Evolutionary conservation across 106 monocot genomes (phyloP), one percentile per base, ranked within the genome.

Genomic region (Dioscorea alata): DNA sequence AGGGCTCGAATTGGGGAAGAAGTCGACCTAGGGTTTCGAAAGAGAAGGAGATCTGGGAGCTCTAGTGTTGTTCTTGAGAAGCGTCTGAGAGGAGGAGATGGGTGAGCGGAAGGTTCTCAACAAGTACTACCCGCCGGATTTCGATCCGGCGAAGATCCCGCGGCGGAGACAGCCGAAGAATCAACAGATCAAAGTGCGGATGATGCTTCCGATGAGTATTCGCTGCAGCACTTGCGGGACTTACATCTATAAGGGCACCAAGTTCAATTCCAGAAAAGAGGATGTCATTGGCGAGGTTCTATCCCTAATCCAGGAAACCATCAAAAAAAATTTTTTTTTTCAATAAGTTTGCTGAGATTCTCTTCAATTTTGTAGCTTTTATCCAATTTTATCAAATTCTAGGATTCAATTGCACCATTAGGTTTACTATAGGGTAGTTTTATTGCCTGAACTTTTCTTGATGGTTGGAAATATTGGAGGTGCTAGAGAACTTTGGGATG

Each of bases 131-230:
- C 96, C 92, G 60, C 91, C 96, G 82, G 96, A 96, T 49, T 96
- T 96, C 72, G 96, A 96, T 77, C 96, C 96, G 78, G 76, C 86
- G 69, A 92, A 91, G 86, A 92, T 96, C 69, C 96, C 96, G 1
- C 62, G 92, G 69, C 75, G 88, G 71, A 23, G 74, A 80, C 88
- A 84, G 75, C 96, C 82, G 16, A 91, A 86, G 86, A 96, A 96
- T 72, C 85, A 89, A 76, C 96, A 96, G 79, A 96, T 96, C 49
- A 96, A 88, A 63, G 82, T 96, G 15, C 81, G 96, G 33, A 96
- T 96, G 96, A 96, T 96, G 96, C 89, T 96, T 70, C 96, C 91
- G 8, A 92, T 96, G 96, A 92, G 91, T 73, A 89, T 96, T 53
- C 86, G 92, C 0, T 96, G 96, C 84, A 70, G 62, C 57, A 96